These are phyloP conservation scores for Wickerhamiella sergipiensis DNA, from an alignment of 805 yeast species.

Conservation along the genomic window DNA sequence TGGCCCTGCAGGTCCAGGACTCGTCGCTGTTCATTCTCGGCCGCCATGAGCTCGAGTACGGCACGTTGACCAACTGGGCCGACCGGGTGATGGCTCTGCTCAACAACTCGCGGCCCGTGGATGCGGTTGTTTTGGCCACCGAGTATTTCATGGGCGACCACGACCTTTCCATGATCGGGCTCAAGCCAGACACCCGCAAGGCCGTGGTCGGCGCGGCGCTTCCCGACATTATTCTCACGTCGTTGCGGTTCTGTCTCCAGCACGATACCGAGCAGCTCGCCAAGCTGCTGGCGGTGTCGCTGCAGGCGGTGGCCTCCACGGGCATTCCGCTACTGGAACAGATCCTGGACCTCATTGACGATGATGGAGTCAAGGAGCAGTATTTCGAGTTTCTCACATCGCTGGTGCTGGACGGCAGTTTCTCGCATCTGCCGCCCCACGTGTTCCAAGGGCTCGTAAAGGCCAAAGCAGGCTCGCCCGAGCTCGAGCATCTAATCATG, in stretches of 20 bases:
- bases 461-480: conserved; percentile 31
- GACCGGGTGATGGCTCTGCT: conserved; percentile 41
- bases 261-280: conserved; percentile 21
- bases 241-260: conserved; percentile 32
- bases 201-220: conserved; percentile 38
- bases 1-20: conserved; percentile 29
- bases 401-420: conserved; percentile 34
- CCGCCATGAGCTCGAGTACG: conserved; percentile 39
- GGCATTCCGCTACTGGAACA: conserved; percentile 27
- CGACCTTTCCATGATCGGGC: conserved; percentile 39
- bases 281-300: conserved; percentile 28
- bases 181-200: conserved; percentile 42
- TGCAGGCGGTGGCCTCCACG: conserved; percentile 27
- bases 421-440: conserved; percentile 44
- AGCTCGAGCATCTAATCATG: conserved; percentile 58
- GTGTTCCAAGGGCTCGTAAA: conserved; percentile 50
- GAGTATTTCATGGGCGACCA: conserved; percentile 37
- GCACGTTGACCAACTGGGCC: conserved; percentile 56
- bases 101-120: conserved; percentile 34
- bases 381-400: conserved; percentile 43
- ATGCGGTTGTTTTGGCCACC: conserved; percentile 44
- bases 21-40: conserved; percentile 42
- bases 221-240: conserved; percentile 42
- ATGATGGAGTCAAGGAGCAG: conserved; percentile 22
- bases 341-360: conserved; percentile 31